Conservation (phyloP, 2,329 filamentous ascomycete genomes). For the Colletotrichum tofieldiae region DNA sequence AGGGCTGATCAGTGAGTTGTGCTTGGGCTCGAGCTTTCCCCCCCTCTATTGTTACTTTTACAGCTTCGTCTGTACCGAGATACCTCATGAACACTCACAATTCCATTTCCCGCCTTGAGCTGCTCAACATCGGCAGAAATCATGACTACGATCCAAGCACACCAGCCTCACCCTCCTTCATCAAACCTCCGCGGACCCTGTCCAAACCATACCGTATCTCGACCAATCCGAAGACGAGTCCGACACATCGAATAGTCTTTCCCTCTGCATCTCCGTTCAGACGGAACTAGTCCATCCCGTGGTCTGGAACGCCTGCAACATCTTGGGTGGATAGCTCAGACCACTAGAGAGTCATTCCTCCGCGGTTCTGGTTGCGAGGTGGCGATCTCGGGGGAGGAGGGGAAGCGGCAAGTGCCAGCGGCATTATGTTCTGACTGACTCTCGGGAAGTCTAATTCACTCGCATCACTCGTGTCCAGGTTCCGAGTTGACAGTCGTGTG, state of each 20-base stretch:
- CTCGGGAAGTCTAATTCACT: slow-evolving; percentile 20
- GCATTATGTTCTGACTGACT: slow-evolving; percentile 6
- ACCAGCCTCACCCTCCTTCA: background rate
- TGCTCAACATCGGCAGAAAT: slow-evolving; percentile 7
- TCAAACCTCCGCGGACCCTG: background rate
- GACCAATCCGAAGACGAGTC: background rate
- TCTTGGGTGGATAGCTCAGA: background rate
- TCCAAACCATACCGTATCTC: too few relatives aligned
- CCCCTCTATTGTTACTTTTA: too few relatives aligned
- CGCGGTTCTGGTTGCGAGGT: background rate
- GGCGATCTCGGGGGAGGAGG: background rate
- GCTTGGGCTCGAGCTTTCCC: background rate
- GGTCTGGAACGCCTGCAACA: background rate
- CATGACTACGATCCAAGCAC: background rate
- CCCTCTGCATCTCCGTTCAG: background rate
- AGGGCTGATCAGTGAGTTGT: background rate
- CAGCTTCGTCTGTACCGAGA: background rate
- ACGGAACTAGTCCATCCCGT: background rate
- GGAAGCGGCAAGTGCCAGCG: background rate
- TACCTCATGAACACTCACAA: background rate
- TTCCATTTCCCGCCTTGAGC: background rate
- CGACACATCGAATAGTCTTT: background rate
- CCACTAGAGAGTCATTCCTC: background rate
- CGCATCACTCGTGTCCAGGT: background rate
- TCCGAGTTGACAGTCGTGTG: background rate